phyloP scores from a whole-genome alignment of 192 early-diverging fungal genomes.

The Backusella morwellensis region DNA sequence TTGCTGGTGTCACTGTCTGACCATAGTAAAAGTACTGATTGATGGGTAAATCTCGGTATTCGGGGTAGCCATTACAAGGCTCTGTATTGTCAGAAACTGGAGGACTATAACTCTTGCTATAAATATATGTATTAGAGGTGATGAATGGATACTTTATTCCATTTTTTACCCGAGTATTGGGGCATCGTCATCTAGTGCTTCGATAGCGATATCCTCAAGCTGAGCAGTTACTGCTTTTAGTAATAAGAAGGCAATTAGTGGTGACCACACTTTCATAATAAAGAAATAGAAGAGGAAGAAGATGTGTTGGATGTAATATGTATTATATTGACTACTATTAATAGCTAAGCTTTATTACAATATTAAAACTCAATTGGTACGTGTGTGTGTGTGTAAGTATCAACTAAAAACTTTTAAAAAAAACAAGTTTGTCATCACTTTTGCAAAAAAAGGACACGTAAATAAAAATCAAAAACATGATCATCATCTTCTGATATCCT shows the following conservation, averaged over 20 bases:
- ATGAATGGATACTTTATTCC: background rate
- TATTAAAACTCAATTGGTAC: background rate
- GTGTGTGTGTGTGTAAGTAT: background rate
- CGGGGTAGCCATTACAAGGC: slow-evolving; percentile 15
- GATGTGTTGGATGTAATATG: background rate
- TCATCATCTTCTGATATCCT: too few species aligned
- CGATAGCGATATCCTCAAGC: background rate
- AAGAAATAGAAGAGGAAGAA: background rate
- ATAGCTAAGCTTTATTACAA: background rate
- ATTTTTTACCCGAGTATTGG: background rate
- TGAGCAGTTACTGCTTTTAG: background rate
- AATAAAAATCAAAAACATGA: too few species aligned
- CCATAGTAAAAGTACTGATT: slow-evolving; percentile 12
- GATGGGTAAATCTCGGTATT: background rate
- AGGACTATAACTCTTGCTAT: background rate
- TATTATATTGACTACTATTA: too few species aligned
- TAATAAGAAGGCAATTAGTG: background rate
- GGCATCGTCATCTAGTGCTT: background rate
- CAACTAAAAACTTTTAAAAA: too few species aligned
- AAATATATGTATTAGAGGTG: background rate
- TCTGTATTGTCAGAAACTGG: background rate
- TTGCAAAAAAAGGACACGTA: too few species aligned
- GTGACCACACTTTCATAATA: slow-evolving; percentile 10
- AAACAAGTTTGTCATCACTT: too few species aligned
- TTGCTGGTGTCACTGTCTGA: background rate